Evolutionary conservation across 1,284 basidiomycete species (phyloP).

Genomic region (Pseudozyma flocculosa): DNA sequence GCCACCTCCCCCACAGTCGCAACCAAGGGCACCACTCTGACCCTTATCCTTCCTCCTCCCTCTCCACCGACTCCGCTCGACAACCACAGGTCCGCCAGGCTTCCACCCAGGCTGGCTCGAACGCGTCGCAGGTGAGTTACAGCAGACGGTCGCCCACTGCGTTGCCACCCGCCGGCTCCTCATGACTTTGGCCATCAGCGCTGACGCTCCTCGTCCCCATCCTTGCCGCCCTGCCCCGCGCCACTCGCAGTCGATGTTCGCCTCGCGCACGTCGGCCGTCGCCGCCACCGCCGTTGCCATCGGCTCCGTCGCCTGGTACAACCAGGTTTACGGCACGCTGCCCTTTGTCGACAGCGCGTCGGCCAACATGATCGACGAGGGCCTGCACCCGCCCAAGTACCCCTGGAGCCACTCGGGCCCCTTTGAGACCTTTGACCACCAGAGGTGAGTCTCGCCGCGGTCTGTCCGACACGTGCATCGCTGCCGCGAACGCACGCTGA

Average conservation of each 20-base stretch:
- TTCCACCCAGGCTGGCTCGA: constrained; percentile 41
- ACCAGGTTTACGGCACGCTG: constrained; percentile 79
- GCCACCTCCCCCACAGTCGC: too few species aligned
- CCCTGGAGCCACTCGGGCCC: constrained; percentile 89
- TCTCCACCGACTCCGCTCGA: too few species aligned
- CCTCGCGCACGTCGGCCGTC: constrained; percentile 75
- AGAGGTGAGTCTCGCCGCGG: constrained; percentile 58
- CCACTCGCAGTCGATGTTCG: constrained; percentile 60
- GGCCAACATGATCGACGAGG: constrained; percentile 70
- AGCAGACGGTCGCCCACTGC: background rate
- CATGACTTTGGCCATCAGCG: too few species aligned
- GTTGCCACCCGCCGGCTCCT: too few species aligned
- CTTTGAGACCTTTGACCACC: constrained; percentile 92
- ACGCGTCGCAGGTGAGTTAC: constrained; percentile 14
- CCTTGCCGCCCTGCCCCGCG: background rate
- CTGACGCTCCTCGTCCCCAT: background rate
- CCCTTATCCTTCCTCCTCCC: too few species aligned
- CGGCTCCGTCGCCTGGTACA: constrained; percentile 93
- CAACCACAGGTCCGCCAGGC: constrained; percentile 41
- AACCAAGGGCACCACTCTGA: too few species aligned
- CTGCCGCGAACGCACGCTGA: too few species aligned
- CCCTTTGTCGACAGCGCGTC: constrained; percentile 49
- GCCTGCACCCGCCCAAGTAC: constrained; percentile 82
- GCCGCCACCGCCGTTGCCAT: constrained; percentile 76
- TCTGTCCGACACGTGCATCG: too few species aligned